Evolutionary conservation across 805 yeast genomes (phyloP).

Genomic region (Crinitomyces ghanaensis): DNA sequence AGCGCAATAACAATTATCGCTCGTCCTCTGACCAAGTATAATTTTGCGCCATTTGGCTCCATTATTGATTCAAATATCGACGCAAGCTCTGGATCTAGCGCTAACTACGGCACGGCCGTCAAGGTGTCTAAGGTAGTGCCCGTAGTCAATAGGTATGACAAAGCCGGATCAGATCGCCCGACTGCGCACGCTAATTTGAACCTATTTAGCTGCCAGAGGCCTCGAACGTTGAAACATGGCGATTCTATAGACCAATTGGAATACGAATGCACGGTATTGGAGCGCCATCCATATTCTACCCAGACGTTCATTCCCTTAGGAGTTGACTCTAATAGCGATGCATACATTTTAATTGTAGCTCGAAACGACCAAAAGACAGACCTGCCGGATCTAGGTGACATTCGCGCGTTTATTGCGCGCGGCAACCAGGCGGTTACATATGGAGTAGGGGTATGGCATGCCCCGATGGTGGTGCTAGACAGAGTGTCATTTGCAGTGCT

Average conservation of each 20-base stretch:
- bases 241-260: conserved; percentile 4
- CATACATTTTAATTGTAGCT: conserved; percentile 78
- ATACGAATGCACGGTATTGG: conserved; percentile 59
- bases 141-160: conserved; percentile 38
- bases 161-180: conserved; percentile 37
- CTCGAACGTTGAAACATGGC: conserved; percentile 41
- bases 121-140: conserved; percentile 68
- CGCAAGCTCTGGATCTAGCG: conserved; percentile 41
- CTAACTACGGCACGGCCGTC: conserved; percentile 90
- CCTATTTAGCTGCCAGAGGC: conserved; percentile 71
- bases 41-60: too few relatives aligned
- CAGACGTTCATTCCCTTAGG: conserved; percentile 95
- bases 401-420: conserved; percentile 59
- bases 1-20: too few relatives aligned
- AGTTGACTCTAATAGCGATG: conserved; percentile 32
- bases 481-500: conserved; percentile 79
- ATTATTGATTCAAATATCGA: too few relatives aligned
- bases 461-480: conserved; percentile 85
- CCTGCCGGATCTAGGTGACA: conserved; percentile 50
- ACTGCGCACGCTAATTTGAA: conserved; percentile 63
- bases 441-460: conserved; percentile 80
- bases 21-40: too few relatives aligned
- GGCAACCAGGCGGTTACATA: conserved; percentile 89
- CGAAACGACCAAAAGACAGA: conserved; percentile 31
- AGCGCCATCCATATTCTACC: conserved; percentile 79